Conservation (phyloP, 164 flowering plant species). For the Umbellularia californica region DNA sequence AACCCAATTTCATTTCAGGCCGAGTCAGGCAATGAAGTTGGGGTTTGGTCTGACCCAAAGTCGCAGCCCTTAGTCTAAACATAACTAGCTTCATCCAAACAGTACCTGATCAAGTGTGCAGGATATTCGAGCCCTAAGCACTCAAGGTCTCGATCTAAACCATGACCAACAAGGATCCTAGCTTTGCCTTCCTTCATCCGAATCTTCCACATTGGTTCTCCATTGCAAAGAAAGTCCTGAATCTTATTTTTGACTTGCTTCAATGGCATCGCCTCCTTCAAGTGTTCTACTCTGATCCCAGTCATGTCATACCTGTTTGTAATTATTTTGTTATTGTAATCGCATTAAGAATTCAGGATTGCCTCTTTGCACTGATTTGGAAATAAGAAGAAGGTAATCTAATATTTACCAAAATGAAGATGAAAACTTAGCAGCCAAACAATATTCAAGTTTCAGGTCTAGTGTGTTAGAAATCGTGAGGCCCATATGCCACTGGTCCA, state of each 20-base stretch:
- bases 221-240: conserved; percentile 83
- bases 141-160: conserved; percentile 76
- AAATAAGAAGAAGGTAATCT: too few species aligned
- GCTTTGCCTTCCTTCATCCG: conserved; percentile 65
- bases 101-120: conserved; percentile 56
- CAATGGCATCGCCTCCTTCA: conserved; percentile 73
- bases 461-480: too few species aligned
- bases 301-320: conserved; percentile 64
- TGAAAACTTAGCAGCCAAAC: too few species aligned
- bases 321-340: not conserved
- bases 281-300: conserved; percentile 67
- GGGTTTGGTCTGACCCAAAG: not conserved
- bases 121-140: conserved; percentile 75
- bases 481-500: too few species aligned
- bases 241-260: conserved; percentile 64
- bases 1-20: not conserved
- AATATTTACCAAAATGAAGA: not conserved
- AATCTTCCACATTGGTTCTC: conserved; percentile 80
- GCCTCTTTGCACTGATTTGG: not conserved
- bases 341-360: too few species aligned
- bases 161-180: conserved; percentile 89
- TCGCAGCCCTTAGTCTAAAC: not conserved
- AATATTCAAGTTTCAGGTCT: too few species aligned
- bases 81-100: not conserved
- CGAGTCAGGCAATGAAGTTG: not conserved